Base-by-base conservation (phyloP, 345 rosid genomes). In the Euphorbia pulcherrima region DNA sequence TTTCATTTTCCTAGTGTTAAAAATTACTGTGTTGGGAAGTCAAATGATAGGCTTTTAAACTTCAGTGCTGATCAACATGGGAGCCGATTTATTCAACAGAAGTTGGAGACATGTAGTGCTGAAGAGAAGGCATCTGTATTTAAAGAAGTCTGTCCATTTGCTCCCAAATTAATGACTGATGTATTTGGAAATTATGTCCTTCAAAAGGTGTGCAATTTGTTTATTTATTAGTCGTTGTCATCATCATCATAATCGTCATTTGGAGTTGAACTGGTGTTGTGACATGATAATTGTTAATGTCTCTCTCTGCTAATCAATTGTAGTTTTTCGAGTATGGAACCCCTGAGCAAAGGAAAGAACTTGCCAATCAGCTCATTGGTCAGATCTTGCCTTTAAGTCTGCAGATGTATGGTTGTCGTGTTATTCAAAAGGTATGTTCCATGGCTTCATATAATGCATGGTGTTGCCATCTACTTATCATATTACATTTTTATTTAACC, bases 351-450 rank as follows among this genome's bases (percentile, higher is more conserved):
- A 87, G 97, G 65, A 87, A 85, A 78, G 92, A 89, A 70, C 95
- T 94, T 56, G 90, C 91, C 20, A 79, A 79, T 83, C 93, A 91
- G 72, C 92, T 94, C 79, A 76, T 75, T 68, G 96, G 96, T 65
- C 92, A 91, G 79, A 85, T 91, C 85, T 72, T 94, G 75, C 79
- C 88, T 68, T 81, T 94, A 78, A 89, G 99, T 82, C 73, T 94
- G 76, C 99, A 94, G 77, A 94, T 94, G 99, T 94, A 94, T 79
- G 99, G 99, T 54, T 91, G 99, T 61, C 96, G 99, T 67, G 99
- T 94, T 71, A 91, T 94, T 75, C 97, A 94, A 75, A 94, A 94
- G 99, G 99, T 91, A 66, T 55, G 37, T 11, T 35, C 13, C 61
- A 20, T 51, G 67, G 39, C n/a, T 41, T 6, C 44, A 9, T 52